Conservation (phyloP, 768 basidiomycete genomes). For the Amanita rimosa region DNA sequence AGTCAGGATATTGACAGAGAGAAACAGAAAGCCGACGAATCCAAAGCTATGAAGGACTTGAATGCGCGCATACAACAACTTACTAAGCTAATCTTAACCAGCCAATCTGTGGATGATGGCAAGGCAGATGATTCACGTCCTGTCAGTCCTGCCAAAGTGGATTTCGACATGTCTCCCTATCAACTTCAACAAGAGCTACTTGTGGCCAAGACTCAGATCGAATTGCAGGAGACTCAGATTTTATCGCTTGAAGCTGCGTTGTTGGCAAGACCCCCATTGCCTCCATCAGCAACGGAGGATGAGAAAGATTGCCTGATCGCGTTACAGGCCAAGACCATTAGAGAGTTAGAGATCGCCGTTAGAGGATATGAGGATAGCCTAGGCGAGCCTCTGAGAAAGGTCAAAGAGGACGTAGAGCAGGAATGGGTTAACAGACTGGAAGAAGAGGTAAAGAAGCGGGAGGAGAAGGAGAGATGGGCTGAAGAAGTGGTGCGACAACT, state of each 20-base stretch:
- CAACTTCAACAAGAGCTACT: slow-evolving; percentile 90
- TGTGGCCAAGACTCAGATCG: slow-evolving; percentile 62
- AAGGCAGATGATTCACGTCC: slow-evolving; percentile 66
- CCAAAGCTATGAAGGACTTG: slow-evolving; percentile 75
- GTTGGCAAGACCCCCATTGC: slow-evolving; percentile 54
- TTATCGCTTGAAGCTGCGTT: slow-evolving; percentile 74
- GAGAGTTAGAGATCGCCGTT: slow-evolving; percentile 65
- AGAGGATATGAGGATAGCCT: slow-evolving; percentile 64
- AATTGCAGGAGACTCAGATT: slow-evolving; percentile 75
- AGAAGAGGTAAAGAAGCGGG: slow-evolving; percentile 43
- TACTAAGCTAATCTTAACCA: slow-evolving; percentile 78
- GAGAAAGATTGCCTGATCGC: slow-evolving; percentile 69
- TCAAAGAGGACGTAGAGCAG: slow-evolving; percentile 63
- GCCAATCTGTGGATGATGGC: slow-evolving; percentile 65
- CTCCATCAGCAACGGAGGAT: slow-evolving; percentile 50
- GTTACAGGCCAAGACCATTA: slow-evolving; percentile 65
- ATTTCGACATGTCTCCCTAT: slow-evolving; percentile 84
- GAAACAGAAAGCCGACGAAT: slow-evolving; percentile 69
- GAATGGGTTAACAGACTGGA: slow-evolving; percentile 58
- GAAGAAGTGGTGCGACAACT: slow-evolving; percentile 63
- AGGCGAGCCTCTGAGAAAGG: slow-evolving; percentile 53
- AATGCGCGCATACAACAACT: slow-evolving; percentile 72
- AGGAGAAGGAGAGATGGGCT: slow-evolving; percentile 66
- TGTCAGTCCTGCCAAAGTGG: slow-evolving; percentile 75
- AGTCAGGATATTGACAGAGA: not conserved